Percentiles rank a stretch among this genome's conserved stretches.
phyloP scores from a whole-genome alignment of 345 rosid species.

The Salix udensis region DNA sequence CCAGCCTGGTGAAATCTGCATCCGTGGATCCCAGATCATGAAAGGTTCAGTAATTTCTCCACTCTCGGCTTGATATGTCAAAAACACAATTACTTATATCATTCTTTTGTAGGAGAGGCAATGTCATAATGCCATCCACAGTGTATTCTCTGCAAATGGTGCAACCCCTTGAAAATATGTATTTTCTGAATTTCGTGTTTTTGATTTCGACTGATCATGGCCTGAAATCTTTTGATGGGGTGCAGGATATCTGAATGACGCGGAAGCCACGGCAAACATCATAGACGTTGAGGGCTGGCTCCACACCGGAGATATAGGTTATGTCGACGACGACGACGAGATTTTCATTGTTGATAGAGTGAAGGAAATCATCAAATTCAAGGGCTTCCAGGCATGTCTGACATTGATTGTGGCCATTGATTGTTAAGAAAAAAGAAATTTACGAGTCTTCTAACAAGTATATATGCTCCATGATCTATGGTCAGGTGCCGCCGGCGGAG shows the following conservation, averaged over 20 bases:
- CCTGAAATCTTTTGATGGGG: no score
- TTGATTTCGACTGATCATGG: no score
- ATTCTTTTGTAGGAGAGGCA: no score
- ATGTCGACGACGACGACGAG: conserved; percentile 76
- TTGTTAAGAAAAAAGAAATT: no score
- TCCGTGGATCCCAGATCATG: conserved; percentile 87
- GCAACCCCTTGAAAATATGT: no score
- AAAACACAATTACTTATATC: no score
- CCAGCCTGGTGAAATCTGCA: conserved; percentile 90
- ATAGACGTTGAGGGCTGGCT: conserved; percentile 86
- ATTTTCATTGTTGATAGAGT: conserved; percentile 78
- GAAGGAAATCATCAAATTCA: conserved; percentile 87
- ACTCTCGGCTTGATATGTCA: no score
- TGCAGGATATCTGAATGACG: conserved; percentile 66
- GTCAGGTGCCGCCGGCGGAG: conserved; percentile 89
- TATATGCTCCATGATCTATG: not conserved
- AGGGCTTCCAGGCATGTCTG: conserved; percentile 70
- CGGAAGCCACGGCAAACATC: conserved; percentile 59
- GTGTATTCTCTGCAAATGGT: no score
- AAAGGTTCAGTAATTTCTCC: conserved; percentile 43
- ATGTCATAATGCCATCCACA: no score
- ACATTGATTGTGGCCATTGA: no score
- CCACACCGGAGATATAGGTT: conserved; percentile 90
- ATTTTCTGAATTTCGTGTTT: not conserved
- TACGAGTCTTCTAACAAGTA: no score